Base-by-base conservation (phyloP, 148 eudicot genomes). In the Silene conica region DNA sequence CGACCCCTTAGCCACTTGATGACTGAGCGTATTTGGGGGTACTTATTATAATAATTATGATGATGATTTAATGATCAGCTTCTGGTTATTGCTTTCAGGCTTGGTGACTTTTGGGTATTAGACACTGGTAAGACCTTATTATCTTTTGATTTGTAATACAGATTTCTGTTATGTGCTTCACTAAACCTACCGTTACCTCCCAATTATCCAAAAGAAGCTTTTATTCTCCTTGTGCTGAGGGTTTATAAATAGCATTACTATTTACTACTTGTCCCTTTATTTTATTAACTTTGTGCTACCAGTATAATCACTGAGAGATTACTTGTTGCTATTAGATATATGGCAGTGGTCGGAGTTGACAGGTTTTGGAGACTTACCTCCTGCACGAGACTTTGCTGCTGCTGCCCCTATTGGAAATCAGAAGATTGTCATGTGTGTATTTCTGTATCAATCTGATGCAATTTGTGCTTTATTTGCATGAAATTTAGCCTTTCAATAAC, bases 301-400 rank as follows among this genome's bases (percentile, higher is more conserved):
- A 31, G 4, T 31, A 31, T 31, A 31, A 31, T 31, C 34, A 31
- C 34, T 31, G 34, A 31, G 34, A 31, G 3, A 31, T 57, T 73
- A 70, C 65, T 73, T 77, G 57, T 18, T 80, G 63, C 59, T 14
- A 64, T 63, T 84, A 96, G 97, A 95, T 96, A 89, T 96, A 84
- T 96, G 97, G 97, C 96, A 92, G 66, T 96, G 99, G 96, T 92
- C 99, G 50, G 96, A 96, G 85, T 88, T 96, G 72, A 87, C 97
- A 46, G 89, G 96, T 78, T 92, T 95, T 79, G 99, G 99, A 46
- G 96, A 96, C 80, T 82, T 96, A 76, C 99, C 99, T 77, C 93
- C 99, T 20, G 86, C 99, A 6, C 84, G 99, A 75, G 99, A 96
- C 82, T 95, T 96, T 84, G 90, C 99, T 64, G 86, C 99, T 80